These are phyloP conservation scores for Colletotrichum chrysophilum DNA, from an alignment of 2,329 filamentous ascomycete species.

Conservation along the genomic window DNA sequence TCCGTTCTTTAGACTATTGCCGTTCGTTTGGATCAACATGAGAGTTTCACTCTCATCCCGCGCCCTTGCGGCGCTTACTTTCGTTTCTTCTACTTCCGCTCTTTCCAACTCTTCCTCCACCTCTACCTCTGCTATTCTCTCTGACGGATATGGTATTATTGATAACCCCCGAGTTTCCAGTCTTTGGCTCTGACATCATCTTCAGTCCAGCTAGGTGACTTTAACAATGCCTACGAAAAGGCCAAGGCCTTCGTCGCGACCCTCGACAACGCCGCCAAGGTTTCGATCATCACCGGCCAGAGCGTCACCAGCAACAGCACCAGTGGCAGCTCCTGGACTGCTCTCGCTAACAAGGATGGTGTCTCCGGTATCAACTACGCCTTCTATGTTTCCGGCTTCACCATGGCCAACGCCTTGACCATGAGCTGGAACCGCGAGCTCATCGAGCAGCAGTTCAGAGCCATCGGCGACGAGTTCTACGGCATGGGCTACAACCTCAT, in stretches of 20 bases:
- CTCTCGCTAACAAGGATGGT: slow-evolving; percentile 20
- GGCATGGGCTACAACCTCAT: slow-evolving; percentile 22
- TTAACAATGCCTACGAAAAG: slow-evolving; percentile 4
- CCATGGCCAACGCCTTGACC: slow-evolving; percentile 20
- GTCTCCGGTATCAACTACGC: slow-evolving; percentile 21
- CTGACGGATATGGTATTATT: slow-evolving; percentile 2
- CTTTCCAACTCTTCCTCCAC: neutral
- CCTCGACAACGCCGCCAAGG: slow-evolving; percentile 8
- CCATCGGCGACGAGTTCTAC: slow-evolving; percentile 23
- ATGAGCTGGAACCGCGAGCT: slow-evolving; percentile 26
- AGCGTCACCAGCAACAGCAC: slow-evolving; percentile 5
- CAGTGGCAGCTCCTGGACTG: slow-evolving; percentile 3
- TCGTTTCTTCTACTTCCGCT: neutral
- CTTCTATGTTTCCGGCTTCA: slow-evolving; percentile 25
- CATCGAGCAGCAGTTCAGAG: slow-evolving; percentile 17
- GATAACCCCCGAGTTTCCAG: neutral
- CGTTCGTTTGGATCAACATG: slow-evolving; percentile 7
- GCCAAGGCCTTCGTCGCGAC: slow-evolving; percentile 9
- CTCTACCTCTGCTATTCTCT: neutral
- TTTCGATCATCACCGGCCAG: slow-evolving; percentile 14
- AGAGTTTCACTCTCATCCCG: neutral
- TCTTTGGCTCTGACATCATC: neutral
- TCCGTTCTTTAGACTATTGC: neutral
- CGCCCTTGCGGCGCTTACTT: slow-evolving; percentile 3
- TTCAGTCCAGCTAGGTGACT: slow-evolving; percentile 1